Evolutionary conservation across 208 protist genomes (phyloP), one percentile per base, ranked within the genome.

Genomic region (Leishmania arabica): DNA sequence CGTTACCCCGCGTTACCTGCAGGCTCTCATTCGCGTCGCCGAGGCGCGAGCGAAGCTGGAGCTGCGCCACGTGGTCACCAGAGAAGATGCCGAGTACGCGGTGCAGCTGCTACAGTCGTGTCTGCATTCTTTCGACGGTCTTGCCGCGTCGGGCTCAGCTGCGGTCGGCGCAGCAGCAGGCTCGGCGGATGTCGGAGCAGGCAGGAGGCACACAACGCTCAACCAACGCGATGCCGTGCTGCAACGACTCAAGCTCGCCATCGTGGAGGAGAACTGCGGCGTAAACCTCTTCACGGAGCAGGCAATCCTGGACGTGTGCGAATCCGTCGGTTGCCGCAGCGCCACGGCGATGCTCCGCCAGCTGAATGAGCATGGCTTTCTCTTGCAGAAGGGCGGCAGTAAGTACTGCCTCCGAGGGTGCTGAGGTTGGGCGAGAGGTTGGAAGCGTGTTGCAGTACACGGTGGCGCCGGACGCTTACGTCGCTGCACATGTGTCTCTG

Each of bases 1-100:
- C 40, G 93, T 99, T 42, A 99, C 98, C 5, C 98, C 95, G 13
- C 90, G 97, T 47, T 99, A 99, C 85, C 86, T 99, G 62, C 98
- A 99, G 86, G 96, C 97, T 1, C 89, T 99, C 1, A 97, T 99
- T 51, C 91, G 98, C 27, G 86, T 99, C 27, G 70, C 97, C n/a
- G 95, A 99, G 81, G 95, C 93, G 1, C 91, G 95, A 3, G 96
- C 96, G 27, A 97, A 97, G 86, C 84, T 96, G 75, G 97, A 99
- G 86, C 88, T 99, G 40, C 87, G 98, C 2, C 84, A 92, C 65
- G 87, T 92, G 27, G 97, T 99, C 4, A 98, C 94, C 1, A 77
- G 88, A 65, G 80, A 96, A 17, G 99, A 99, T 86, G 98, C 99
- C 27, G 65, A 78, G 47, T 98, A 98, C 84, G 97, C 97, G 34